phyloP scores from a whole-genome alignment of 129 eudicot genomes.

The sunflower (Helianthus annuus) region DNA sequence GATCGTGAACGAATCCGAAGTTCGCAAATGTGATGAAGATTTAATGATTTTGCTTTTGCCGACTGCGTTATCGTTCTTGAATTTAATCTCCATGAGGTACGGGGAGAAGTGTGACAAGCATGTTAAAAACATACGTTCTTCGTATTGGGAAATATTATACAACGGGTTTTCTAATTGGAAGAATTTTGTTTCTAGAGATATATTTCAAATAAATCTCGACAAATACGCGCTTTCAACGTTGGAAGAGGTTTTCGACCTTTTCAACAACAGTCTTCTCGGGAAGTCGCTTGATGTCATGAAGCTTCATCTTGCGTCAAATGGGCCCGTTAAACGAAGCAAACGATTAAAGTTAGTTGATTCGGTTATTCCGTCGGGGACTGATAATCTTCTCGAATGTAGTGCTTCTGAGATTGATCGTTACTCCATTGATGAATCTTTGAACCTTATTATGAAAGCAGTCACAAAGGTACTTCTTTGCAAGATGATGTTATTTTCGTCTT shows the following conservation, averaged over 20 bases:
- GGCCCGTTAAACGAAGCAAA: constrained; percentile 35
- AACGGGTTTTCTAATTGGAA: constrained; percentile 70
- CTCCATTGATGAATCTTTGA: constrained; percentile 50
- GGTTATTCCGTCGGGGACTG: constrained; percentile 46
- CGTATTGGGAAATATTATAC: constrained; percentile 52
- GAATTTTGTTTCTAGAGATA: constrained; percentile 50
- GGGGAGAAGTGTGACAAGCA: constrained; percentile 40
- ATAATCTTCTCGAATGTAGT: constrained; percentile 49
- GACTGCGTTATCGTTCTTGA: constrained; percentile 53
- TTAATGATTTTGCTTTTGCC: constrained; percentile 71
- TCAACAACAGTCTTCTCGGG: constrained; percentile 67
- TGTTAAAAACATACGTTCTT: constrained; percentile 33
- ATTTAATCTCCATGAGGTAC: constrained; percentile 34
- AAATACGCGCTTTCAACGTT: constrained; percentile 41
- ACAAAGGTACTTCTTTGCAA: constrained; percentile 66
- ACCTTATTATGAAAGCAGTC: constrained; percentile 48
- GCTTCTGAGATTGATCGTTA: constrained; percentile 32
- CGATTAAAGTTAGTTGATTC: constrained; percentile 59
- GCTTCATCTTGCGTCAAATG: constrained; percentile 38
- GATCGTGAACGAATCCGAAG: constrained; percentile 37
- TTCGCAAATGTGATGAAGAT: constrained; percentile 46
- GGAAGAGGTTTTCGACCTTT: constrained; percentile 47
- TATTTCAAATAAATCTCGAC: constrained; percentile 48
- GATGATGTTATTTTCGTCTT: constrained; percentile 45
- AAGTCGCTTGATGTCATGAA: constrained; percentile 52